Conservation (phyloP, 106 monocot genomes). For the Iris macrosiphon region DNA sequence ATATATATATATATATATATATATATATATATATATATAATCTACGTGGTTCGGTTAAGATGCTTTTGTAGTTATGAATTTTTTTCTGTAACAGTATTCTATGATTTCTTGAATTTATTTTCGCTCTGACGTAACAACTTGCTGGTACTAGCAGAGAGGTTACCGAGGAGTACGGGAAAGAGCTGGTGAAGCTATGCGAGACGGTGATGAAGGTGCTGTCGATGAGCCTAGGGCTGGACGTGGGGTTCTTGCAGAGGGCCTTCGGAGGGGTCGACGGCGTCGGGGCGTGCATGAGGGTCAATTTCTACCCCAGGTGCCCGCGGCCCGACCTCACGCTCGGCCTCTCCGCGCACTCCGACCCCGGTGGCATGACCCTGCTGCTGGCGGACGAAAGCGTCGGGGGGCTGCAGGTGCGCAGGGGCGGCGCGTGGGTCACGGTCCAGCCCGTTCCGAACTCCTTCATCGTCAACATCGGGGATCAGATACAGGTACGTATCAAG, state of each 20-base stretch:
- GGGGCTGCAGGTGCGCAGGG: constrained; percentile 35
- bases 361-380: constrained; percentile 40
- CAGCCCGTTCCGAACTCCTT: constrained; percentile 28
- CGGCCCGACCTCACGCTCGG: constrained; percentile 52
- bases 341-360: constrained; percentile 47
- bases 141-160: constrained; percentile 25
- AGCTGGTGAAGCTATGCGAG: constrained; percentile 24
- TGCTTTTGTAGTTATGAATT: no score
- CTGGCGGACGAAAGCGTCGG: constrained; percentile 31
- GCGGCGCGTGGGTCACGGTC: constrained; percentile 31
- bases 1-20: no score
- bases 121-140: no score
- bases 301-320: constrained; percentile 52
- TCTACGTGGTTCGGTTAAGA: no score
- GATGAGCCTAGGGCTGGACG: constrained; percentile 22
- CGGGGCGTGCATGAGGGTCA: constrained; percentile 28
- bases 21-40: no score
- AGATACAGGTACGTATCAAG: constrained; percentile 35
- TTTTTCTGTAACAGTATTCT: no score
- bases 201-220: constrained; percentile 27
- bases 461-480: constrained; percentile 52
- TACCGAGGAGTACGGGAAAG: constrained; percentile 22
- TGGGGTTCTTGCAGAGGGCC: constrained; percentile 2
- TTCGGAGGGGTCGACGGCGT: constrained; percentile 29
- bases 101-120: no score